Conservation (phyloP, 192 early-diverging fungal species). For the Dispira simplex region DNA sequence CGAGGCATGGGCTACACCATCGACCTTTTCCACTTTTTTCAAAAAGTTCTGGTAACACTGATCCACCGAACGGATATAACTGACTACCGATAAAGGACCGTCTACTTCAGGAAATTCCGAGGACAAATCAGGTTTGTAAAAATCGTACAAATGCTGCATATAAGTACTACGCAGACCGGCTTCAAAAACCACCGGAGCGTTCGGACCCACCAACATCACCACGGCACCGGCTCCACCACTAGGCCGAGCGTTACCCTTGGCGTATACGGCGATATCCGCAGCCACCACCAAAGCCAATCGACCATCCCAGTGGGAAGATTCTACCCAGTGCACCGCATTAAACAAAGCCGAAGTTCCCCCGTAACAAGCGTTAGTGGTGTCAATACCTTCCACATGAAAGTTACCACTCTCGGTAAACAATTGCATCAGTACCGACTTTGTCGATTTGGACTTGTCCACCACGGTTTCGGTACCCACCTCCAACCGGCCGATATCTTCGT, state of each 20-base stretch:
- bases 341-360: constrained; percentile 94
- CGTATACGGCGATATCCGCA: constrained; percentile 96
- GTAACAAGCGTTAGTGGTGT: constrained; percentile 98
- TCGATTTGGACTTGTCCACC: constrained; percentile 98
- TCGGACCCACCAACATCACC: constrained; percentile 80
- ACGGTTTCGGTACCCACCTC: constrained; percentile 99
- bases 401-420: constrained; percentile 85
- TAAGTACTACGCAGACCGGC: constrained; percentile 72
- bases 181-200: constrained; percentile 92
- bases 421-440: constrained; percentile 93
- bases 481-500: constrained; percentile 76
- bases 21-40: constrained; percentile 40
- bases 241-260: constrained; percentile 75
- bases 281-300: constrained; percentile 78
- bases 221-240: constrained; percentile 88
- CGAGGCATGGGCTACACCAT: constrained; percentile 13
- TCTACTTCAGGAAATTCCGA: constrained; percentile 97
- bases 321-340: constrained; percentile 95
- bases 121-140: constrained; percentile 97
- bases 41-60: constrained; percentile 73
- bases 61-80: constrained; percentile 88
- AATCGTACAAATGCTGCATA: constrained; percentile 97
- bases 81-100: constrained; percentile 85
- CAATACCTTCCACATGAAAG: constrained; percentile 88
- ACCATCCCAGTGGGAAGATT: constrained; percentile 88